Percentiles rank a stretch among this genome's conserved stretches.
Evolutionary conservation across 208 protist genomes (phyloP).

Genomic region (Trichomonas gallinae): DNA sequence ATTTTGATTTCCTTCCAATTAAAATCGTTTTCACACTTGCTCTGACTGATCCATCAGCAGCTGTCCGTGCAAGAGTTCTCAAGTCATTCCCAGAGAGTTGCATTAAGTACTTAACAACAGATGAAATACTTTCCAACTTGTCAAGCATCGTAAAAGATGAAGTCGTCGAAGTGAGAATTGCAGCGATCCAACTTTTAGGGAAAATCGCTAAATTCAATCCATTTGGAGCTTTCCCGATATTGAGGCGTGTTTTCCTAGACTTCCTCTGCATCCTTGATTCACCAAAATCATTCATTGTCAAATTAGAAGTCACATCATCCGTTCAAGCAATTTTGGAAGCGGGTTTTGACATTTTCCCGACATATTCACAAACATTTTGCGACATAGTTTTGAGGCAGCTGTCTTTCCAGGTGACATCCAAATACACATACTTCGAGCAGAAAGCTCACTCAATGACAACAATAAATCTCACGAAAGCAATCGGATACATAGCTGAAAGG

Average conservation of each 20-base stretch:
- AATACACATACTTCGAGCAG: neutral
- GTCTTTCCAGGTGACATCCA: neutral
- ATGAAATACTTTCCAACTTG: neutral
- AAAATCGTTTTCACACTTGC: neutral
- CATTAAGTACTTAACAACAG: neutral
- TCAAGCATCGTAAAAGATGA: conserved; percentile 2
- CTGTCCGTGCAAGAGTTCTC: neutral
- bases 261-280: neutral
- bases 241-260: neutral
- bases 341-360: neutral
- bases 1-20: neutral
- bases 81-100: neutral
- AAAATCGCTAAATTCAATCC: neutral
- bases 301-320: neutral
- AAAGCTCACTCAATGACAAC: neutral
- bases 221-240: neutral
- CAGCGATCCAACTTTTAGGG: neutral
- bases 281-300: neutral
- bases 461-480: neutral
- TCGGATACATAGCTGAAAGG: neutral
- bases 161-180: neutral
- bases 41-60: neutral
- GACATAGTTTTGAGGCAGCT: neutral
- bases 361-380: neutral
- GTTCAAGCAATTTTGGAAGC: neutral